Conservation (phyloP, 345 rosid species). For the Bretschneidera sinensis region DNA sequence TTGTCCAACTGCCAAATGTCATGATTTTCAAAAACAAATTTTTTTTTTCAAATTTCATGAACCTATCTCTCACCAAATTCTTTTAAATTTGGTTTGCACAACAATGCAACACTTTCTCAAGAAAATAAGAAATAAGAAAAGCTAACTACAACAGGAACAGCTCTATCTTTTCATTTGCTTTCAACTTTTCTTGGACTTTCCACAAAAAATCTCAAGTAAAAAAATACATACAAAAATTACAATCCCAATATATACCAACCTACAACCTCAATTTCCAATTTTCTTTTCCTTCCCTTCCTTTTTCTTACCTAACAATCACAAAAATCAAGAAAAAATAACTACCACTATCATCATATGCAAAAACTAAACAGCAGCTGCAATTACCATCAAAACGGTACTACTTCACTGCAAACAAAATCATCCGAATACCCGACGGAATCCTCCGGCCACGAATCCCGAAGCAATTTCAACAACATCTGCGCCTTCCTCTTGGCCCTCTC, state of each 20-base stretch:
- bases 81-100: too few species aligned
- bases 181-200: slow-evolving; percentile 9
- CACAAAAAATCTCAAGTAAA: slow-evolving; percentile 36
- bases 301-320: too few species aligned
- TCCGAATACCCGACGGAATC: slow-evolving; percentile 53
- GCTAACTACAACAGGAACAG: too few species aligned
- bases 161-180: slow-evolving; percentile 9
- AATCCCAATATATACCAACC: slow-evolving; percentile 33
- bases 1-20: too few species aligned
- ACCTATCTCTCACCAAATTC: too few species aligned
- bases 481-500: slow-evolving; percentile 97
- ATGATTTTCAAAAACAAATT: too few species aligned
- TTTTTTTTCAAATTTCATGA: too few species aligned
- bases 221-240: too few species aligned
- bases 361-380: neutral
- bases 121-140: neutral
- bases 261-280: slow-evolving; percentile 14
- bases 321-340: slow-evolving; percentile 10
- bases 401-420: slow-evolving; percentile 65
- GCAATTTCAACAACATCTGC: slow-evolving; percentile 74
- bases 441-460: slow-evolving; percentile 83
- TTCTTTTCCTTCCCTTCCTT: neutral
- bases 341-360: neutral
- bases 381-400: slow-evolving; percentile 53
- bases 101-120: too few species aligned